Evolutionary conservation across 345 rosid species (phyloP).

Genomic region (Cochlearia excelsa): DNA sequence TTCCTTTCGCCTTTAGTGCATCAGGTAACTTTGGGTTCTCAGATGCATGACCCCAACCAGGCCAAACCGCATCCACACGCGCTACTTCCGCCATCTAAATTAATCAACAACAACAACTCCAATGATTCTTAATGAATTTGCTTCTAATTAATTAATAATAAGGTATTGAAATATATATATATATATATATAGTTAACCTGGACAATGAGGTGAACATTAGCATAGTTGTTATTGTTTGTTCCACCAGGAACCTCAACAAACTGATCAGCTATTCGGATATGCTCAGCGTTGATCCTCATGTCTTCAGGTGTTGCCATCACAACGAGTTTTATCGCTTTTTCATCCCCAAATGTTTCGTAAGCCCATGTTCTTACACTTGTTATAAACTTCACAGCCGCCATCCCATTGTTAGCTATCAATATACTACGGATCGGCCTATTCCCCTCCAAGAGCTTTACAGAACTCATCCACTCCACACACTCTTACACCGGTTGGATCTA

Average conservation of each 20-base stretch:
- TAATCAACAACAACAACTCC: too few relatives aligned
- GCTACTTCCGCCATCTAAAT: slow-evolving; percentile 94
- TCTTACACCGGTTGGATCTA: slow-evolving; percentile 37
- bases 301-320: slow-evolving; percentile 99
- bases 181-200: slow-evolving; percentile 54
- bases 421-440: slow-evolving; percentile 83
- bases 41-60: slow-evolving; percentile 99
- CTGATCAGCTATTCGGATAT: slow-evolving; percentile 96
- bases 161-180: too few relatives aligned
- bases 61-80: slow-evolving; percentile 99
- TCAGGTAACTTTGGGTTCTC: slow-evolving; percentile 98
- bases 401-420: slow-evolving; percentile 94
- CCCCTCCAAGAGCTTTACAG: slow-evolving; percentile 83
- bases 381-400: slow-evolving; percentile 99
- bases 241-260: slow-evolving; percentile 99
- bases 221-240: slow-evolving; percentile 97
- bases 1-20: slow-evolving; percentile 80
- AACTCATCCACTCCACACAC: slow-evolving; percentile 49
- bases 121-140: too few relatives aligned
- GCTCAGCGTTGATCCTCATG: slow-evolving; percentile 99
- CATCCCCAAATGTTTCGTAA: slow-evolving; percentile 93
- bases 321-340: slow-evolving; percentile 87
- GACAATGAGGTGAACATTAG: slow-evolving; percentile 96
- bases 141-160: too few relatives aligned
- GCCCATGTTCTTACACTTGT: slow-evolving; percentile 97